Percentiles rank a stretch among this genome's conserved stretches.
Conservation (phyloP, 192 early-diverging fungal species). For the Backusella parvicylindrica region DNA sequence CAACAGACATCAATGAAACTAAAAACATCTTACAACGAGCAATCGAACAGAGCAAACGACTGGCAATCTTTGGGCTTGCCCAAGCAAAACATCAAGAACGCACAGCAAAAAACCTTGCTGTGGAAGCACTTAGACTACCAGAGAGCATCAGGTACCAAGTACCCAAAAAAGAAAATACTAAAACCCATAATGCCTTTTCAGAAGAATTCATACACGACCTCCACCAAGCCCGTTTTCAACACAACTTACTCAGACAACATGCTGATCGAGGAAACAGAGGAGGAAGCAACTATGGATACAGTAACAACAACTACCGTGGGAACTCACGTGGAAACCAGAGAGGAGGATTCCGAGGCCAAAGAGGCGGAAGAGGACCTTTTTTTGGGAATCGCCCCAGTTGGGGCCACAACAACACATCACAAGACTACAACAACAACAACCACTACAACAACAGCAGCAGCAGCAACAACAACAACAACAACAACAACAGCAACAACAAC, state of each 20-base stretch:
- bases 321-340: too few relatives aligned
- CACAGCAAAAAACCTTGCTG: background rate
- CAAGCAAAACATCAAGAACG: background rate
- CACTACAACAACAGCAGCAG: too few relatives aligned
- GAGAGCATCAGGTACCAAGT: background rate
- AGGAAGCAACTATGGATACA: too few relatives aligned
- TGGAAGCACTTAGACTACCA: background rate
- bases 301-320: too few relatives aligned
- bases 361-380: too few relatives aligned
- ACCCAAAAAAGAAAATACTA: background rate
- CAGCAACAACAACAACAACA: too few relatives aligned
- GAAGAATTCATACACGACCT: background rate
- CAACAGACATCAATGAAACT: background rate
- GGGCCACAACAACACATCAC: too few relatives aligned
- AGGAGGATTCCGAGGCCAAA: background rate
- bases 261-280: too few relatives aligned
- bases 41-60: background rate
- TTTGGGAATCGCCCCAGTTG: too few relatives aligned
- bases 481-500: too few relatives aligned
- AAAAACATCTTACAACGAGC: too few relatives aligned
- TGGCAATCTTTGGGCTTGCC: background rate
- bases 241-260: background rate
- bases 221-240: background rate
- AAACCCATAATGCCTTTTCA: background rate
- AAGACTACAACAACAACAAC: too few relatives aligned